Base-by-base conservation (phyloP, 2,329 filamentous ascomycete genomes). In the Ophiocordyceps camponoti-saundersi region DNA sequence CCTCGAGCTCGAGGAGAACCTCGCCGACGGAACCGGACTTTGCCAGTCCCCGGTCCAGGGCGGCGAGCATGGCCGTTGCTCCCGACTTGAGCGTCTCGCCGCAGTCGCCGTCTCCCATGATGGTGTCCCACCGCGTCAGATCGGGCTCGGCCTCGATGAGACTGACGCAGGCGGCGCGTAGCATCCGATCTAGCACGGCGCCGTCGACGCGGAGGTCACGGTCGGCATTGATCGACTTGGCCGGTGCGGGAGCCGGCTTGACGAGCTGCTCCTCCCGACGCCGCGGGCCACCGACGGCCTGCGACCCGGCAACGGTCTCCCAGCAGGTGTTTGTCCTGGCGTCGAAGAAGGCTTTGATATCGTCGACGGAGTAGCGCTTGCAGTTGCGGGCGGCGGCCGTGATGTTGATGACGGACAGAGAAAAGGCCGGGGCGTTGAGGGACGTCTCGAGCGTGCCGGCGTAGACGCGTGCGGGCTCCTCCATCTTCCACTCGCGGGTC, bases 341-440 rank as follows among this genome's bases (percentile, higher is more conserved):
- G 57, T 85, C 82, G n/a, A 82, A 68, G 50, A 85, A 74, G 18
- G 66, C 63, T 50, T 82, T 70, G 64, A 85, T 73, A 11, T 79
- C 69, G 1, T 64, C 66, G 34, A 58, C 60, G 0, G 68, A 67
- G 57, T 73, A 74, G 2, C 61, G 52, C 5, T 26, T 26, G 55
- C 65, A 70, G 49, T 64, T 64, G 44, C 56, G 55, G 0, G 71
- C 66, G 0, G 69, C 66, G 1, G 65, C 67, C 0, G 70, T 69
- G 39, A 79, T 57, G 57, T 80, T 83, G 55, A 83, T 63, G 44
- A 85, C 32, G 3, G 79, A 82, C 6, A 85, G 70, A 15, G 77
- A 82, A 56, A 85, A 85, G 0, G 80, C 82, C 0, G 80, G 72
- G 0, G 79, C 81, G 52, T 85, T 85, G 54, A 86, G 70, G 16